Base-by-base conservation (phyloP, 2,329 filamentous ascomycete genomes). In the Calonectria pauciramosa region DNA sequence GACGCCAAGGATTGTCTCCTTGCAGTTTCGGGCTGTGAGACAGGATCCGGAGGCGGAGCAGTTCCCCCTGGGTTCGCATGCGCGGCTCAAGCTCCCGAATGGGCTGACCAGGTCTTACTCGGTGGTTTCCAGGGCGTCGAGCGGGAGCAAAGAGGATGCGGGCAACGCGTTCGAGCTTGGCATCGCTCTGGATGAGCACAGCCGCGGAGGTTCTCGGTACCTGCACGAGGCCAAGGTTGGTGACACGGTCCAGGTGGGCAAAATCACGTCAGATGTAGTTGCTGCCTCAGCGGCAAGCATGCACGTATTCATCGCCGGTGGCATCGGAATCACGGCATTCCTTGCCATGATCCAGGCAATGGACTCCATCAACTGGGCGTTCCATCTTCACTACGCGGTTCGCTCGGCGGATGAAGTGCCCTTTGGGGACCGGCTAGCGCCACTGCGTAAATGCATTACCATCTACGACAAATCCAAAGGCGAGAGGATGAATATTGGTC, bases 301-400 rank as follows among this genome's bases (percentile, higher is more conserved):
- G 65, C 92, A 93, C 76, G 86, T 94, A 49, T 91, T 93, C 78
- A 89, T 94, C 36, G 91, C 88, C 0, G 92, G 90, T 13, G 93
- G 92, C 0, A 91, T 94, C 36, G 93, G 92, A 0, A 89, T 94
- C 75, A 94, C 93, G 2, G 92, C 92, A 0, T 94, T 94, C 76
- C 79, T 94, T 11, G 79, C 85, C 0, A 84, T 91, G 30, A 80
- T 91, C 4, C 83, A 88, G 64, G 68, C 36, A 1, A 87, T 87
- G 73, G 80, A 83, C 20, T 38, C 78, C 6, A 88, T 89, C 73
- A 86, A 91, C 78, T 89, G 84, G 81, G 87, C 88, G 71, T 88
- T 87, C 47, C 85, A 86, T 28, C 82, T 94, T 51, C 92, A 94
- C 83, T 93, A 91, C 74, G 91, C 89, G 0, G 89, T 93, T 18